A percentile compares a stretch with the other conserved stretches of the same genome.
phyloP scores from a whole-genome alignment of 164 flowering plant genomes.

The Piper betle region DNA sequence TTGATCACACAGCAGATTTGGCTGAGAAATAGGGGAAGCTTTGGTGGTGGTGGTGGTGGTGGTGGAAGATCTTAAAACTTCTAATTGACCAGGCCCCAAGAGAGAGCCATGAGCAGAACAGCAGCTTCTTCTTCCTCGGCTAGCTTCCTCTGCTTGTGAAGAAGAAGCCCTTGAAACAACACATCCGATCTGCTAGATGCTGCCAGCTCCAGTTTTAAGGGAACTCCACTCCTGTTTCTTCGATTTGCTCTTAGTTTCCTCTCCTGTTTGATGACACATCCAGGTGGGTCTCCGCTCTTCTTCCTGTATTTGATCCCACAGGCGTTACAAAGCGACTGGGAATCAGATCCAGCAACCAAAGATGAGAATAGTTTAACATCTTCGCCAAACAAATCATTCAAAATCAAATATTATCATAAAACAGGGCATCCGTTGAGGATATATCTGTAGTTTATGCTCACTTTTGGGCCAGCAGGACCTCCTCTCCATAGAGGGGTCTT shows the following conservation, averaged over 20 bases:
- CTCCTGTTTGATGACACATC: conserved; percentile 17
- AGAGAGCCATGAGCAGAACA: conserved; percentile 62
- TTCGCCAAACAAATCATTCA: background rate
- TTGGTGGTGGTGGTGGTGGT: background rate
- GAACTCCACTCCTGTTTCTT: conserved; percentile 7
- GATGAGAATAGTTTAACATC: background rate
- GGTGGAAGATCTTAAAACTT: conserved; percentile 4
- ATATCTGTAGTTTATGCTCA: conserved; percentile 2
- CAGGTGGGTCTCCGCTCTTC: conserved; percentile 38
- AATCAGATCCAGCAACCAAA: background rate
- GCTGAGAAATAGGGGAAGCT: background rate
- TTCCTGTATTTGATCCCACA: conserved; percentile 80
- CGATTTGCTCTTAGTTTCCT: conserved; percentile 16
- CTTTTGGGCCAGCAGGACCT: conserved; percentile 81
- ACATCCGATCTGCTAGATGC: conserved; percentile 19
- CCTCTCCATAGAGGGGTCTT: conserved; percentile 74
- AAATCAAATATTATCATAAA: background rate
- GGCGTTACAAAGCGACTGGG: conserved; percentile 77
- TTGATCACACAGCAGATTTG: background rate
- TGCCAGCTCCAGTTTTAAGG: conserved; percentile 20
- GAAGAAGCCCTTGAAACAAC: conserved; percentile 15
- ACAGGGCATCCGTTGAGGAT: background rate
- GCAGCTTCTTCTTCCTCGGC: conserved; percentile 78
- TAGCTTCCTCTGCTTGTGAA: conserved; percentile 22
- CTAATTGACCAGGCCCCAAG: conserved; percentile 36